Percentiles rank a stretch among this genome's conserved stretches.
Conservation (phyloP, 2,329 filamentous ascomycete genomes). For the Podosphaera xanthii region DNA sequence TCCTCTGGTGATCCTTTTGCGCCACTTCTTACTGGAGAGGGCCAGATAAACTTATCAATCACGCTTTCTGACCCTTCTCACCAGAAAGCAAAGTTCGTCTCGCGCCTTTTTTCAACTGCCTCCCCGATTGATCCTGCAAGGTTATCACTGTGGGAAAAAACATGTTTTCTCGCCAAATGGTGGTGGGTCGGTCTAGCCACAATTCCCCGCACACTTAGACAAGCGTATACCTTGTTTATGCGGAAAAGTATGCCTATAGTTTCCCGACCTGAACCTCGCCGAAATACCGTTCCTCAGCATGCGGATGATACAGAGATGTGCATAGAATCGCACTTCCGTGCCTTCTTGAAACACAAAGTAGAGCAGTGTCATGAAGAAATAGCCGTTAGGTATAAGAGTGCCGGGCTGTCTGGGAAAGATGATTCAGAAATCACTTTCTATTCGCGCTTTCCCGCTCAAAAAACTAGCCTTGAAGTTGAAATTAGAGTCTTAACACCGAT, state of each 20-base stretch:
- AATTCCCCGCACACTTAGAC: conserved; percentile 38
- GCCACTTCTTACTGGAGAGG: conserved; percentile 16
- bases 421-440: background rate
- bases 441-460: background rate
- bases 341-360: conserved; percentile 27
- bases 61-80: conserved; percentile 32
- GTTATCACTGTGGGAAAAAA: conserved; percentile 22
- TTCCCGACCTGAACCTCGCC: conserved; percentile 38
- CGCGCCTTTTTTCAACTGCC: conserved; percentile 31
- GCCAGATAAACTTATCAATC: conserved; percentile 32
- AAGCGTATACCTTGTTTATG: conserved; percentile 36
- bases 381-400: conserved; percentile 28
- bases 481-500: conserved; percentile 37
- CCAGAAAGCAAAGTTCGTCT: conserved; percentile 34
- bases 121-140: conserved; percentile 25
- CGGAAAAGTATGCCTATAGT: conserved; percentile 35
- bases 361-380: conserved; percentile 17
- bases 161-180: conserved; percentile 30
- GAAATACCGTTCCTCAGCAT: conserved; percentile 28
- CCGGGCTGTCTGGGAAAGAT: conserved; percentile 20
- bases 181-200: conserved; percentile 46
- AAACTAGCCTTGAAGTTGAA: conserved; percentile 20
- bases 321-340: conserved; percentile 25
- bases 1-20: conserved; percentile 25
- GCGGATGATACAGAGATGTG: conserved; percentile 26